phyloP scores from a whole-genome alignment of 2,329 filamentous ascomycete genomes.

The Cryphonectria nitschkei region DNA sequence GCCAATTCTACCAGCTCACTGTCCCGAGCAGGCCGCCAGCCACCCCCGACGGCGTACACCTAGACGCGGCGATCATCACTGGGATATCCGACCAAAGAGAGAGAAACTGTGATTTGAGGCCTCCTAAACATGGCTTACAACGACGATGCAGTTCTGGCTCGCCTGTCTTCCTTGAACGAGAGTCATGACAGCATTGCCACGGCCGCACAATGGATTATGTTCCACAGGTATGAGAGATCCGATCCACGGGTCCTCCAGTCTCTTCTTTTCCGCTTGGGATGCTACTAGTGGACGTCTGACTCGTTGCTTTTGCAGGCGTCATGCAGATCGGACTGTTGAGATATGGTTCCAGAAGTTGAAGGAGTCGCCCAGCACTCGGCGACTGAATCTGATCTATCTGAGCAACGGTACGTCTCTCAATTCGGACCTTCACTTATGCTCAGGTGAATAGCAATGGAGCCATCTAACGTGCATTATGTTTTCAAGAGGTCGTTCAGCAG shows the following conservation, averaged over 20 bases:
- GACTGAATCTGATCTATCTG: slow-evolving; percentile 89
- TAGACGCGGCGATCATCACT: background rate
- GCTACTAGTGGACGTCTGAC: slow-evolving; percentile 12
- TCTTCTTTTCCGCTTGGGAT: background rate
- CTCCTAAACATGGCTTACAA: slow-evolving; percentile 80
- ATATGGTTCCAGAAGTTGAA: slow-evolving; percentile 90
- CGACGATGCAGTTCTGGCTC: slow-evolving; percentile 92
- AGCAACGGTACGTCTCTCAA: slow-evolving; percentile 73
- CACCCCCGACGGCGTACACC: background rate
- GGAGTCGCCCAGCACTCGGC: slow-evolving; percentile 83
- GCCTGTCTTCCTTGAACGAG: slow-evolving; percentile 93
- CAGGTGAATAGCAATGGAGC: background rate
- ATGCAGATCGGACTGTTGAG: slow-evolving; percentile 88
- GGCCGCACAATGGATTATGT: slow-evolving; percentile 99
- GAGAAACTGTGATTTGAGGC: background rate
- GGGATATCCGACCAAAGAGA: background rate
- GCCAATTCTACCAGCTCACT: background rate
- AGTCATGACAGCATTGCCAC: slow-evolving; percentile 96
- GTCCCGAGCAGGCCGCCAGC: background rate
- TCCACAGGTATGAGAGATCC: slow-evolving; percentile 75
- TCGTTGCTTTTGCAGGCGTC: slow-evolving; percentile 63
- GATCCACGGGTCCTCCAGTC: background rate
- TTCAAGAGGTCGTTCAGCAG: slow-evolving; percentile 88
- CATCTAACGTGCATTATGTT: background rate
- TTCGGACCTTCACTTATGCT: background rate